These are phyloP conservation scores for Cryptomeria japonica DNA, from an alignment of 75 land plant genomes.

Conservation along the genomic window DNA sequence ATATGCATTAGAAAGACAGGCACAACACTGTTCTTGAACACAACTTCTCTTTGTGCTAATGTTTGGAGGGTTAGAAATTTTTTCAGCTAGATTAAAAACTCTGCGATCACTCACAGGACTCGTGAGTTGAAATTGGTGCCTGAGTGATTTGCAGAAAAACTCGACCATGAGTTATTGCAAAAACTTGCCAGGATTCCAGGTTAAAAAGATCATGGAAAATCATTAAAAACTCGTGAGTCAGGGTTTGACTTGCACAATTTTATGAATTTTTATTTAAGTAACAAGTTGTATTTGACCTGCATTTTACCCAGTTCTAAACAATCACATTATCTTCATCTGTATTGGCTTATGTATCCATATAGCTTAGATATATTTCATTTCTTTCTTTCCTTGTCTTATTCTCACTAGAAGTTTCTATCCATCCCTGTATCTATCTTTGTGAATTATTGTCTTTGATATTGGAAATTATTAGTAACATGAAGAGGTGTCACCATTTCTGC, in stretches of 20 bases:
- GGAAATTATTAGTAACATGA: neutral
- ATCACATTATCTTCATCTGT: neutral
- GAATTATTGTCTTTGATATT: neutral
- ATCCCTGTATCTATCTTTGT: neutral
- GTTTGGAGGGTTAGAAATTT: neutral
- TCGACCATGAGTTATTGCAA: too few relatives aligned
- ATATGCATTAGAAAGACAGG: neutral
- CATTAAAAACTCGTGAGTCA: too few relatives aligned
- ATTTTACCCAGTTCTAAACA: neutral
- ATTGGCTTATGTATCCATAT: neutral
- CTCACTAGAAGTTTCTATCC: neutral
- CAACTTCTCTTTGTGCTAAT: neutral
- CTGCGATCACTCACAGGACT: too few relatives aligned
- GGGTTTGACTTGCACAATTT: neutral
- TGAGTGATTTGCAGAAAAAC: too few relatives aligned
- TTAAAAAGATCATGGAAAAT: too few relatives aligned
- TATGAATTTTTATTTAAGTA: neutral
- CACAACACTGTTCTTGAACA: neutral
- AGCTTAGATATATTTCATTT: neutral
- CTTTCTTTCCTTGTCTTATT: neutral
- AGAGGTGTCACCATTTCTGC: constrained; percentile 5
- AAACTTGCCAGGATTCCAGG: too few relatives aligned
- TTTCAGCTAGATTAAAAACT: neutral
- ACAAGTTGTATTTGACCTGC: neutral
- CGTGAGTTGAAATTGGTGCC: too few relatives aligned